Evolutionary conservation across 2,329 filamentous ascomycete genomes (phyloP), one percentile per base, ranked within the genome.

Genomic region (Neofusicoccum laricinum): DNA sequence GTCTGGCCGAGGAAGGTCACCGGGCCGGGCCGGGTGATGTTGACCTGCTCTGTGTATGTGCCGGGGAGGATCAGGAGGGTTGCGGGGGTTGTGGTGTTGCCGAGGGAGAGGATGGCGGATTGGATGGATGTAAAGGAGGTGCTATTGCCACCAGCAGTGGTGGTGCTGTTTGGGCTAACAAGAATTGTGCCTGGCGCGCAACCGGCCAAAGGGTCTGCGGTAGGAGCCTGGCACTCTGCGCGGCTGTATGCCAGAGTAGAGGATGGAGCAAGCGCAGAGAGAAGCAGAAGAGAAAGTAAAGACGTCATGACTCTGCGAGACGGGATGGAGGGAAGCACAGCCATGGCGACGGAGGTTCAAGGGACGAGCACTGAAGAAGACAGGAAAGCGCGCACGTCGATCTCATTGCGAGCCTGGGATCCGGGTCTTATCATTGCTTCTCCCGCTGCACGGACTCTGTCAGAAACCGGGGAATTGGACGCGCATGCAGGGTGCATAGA

Each of bases 11-110:
- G 79, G 6, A 90, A 78, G 32, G 85, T 87, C 6, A 89, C 76
- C 0, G 88, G 86, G 0, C 84, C 86, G 1, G 78, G 73, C 0
- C 87, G 85, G 3, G 87, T 90, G 65, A 90, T 79, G 67, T 90
- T 90, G 66, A 90, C 75, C 73, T 88, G 86, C 70, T 89, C 87
- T 1, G 78, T 84, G 69, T 90, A 90, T 65, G 80, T 81, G 0
- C 87, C 87, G 0, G 86, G 79, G 0, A 83, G 81, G 50, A 90
- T 82, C 12, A 90, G 80, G 68, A 90, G 88, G 17, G 81, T 81
- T 64, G 83, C 78, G 0, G 81, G 71, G 5, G 75, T 75, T 15
- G 77, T 79, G 68, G 84, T 75, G 55, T 80, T 72, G 0, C 80
- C 79, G 3, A 84, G 71, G 48, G 80, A 80, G 11, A 78, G 70